Percentiles rank a stretch among this genome's conserved stretches.
Conservation (phyloP, 1,284 basidiomycete genomes). For the Psilocybe mexicana region DNA sequence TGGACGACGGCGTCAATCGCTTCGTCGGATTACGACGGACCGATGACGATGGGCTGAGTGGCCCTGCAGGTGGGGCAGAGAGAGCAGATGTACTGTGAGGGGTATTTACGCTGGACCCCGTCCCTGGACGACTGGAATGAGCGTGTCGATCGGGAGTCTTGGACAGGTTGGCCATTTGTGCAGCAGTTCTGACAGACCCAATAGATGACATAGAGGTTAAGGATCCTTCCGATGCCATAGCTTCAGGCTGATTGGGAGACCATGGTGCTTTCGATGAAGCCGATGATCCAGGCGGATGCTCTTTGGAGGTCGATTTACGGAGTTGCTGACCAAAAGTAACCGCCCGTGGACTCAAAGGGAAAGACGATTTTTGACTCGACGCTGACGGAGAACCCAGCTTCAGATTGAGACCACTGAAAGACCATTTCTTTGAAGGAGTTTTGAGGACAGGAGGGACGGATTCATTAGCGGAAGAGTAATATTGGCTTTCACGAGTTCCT, state of each 20-base stretch:
- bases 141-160: conserved; percentile 51
- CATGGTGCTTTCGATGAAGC: conserved; percentile 48
- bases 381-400: conserved; percentile 70
- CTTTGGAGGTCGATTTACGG: conserved; percentile 67
- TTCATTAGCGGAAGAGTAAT: conserved; percentile 35
- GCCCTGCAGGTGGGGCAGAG: conserved; percentile 48
- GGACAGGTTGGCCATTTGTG: conserved; percentile 27
- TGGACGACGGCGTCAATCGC: conserved; percentile 89
- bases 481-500: conserved; percentile 37
- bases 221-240: conserved; percentile 74
- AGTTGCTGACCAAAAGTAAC: conserved; percentile 62
- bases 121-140: conserved; percentile 62
- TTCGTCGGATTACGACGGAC: conserved; percentile 67
- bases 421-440: conserved; percentile 94
- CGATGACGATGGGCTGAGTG: conserved; percentile 69
- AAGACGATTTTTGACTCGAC: conserved; percentile 46
- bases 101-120: conserved; percentile 54
- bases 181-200: conserved; percentile 57
- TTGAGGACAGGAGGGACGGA: conserved; percentile 50
- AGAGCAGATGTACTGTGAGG: conserved; percentile 53
- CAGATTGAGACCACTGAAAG: conserved; percentile 87
- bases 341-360: conserved; percentile 64
- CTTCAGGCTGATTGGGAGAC: conserved; percentile 69
- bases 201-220: conserved; percentile 72
- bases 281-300: conserved; percentile 49